Evolutionary conservation across 345 rosid species (phyloP), one percentile per base, ranked within the genome.

Genomic region (Luvunga scandens): DNA sequence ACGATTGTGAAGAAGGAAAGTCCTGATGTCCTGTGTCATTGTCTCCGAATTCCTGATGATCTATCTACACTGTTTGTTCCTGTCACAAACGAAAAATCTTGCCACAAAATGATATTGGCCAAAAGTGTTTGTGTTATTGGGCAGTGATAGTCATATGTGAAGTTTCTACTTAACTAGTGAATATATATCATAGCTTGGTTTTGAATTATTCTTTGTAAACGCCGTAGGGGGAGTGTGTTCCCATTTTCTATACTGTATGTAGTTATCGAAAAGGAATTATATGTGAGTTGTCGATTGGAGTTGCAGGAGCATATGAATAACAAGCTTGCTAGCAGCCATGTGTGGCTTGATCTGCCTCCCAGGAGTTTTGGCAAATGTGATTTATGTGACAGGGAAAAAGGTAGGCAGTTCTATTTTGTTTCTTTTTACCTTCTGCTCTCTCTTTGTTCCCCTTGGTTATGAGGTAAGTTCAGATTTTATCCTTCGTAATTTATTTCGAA

Each of bases 251-350:
- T n/a, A 68, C 50, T 28, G 22, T 55, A 55, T 53, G 27, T 53
- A 13, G 18, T 2, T 2, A 3, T 25, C 22, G 25, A 69, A 69
- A 19, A 19, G 3, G 22, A 21, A 21, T 6, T 50, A 13, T 21
- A 10, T 60, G 34, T 60, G 34, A 59, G 67, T 42, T 76, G 34
- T 48, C 72, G 33, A 60, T 77, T 60, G 63, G n/a, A 38, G 42
- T 77, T 59, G 80, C 87, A 94, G 97, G 97, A 93, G 53, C 98
- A 93, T 71, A 84, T 84, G 93, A 91, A 95, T 79, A 91, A 94
- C 83, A 89, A 91, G 86, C 87, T 91, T 18, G 98, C 97, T 68
- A 90, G 94, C 76, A 85, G 97, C 68, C 98, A 94, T 86, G 86
- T 91, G 53, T 81, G 97, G 63, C 93, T 90, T 63, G 91, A 95